These are phyloP conservation scores for Cystoderma amianthinum DNA, from an alignment of 768 basidiomycete species.

Conservation along the genomic window DNA sequence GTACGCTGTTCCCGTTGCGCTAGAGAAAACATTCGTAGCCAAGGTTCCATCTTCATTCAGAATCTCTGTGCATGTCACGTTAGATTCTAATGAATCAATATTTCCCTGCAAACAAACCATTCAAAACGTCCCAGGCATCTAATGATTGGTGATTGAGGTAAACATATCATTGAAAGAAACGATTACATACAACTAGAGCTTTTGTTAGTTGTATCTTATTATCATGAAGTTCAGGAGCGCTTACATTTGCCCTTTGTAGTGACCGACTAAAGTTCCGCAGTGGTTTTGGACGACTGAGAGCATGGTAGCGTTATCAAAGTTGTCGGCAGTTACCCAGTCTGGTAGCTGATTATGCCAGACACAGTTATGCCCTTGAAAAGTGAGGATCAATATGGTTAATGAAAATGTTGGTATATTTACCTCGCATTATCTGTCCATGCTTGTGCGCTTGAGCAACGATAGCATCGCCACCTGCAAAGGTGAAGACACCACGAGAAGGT, in stretches of 20 bases:
- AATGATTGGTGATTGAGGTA: no score
- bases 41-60: constrained; percentile 45
- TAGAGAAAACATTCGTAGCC: constrained; percentile 34
- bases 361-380: constrained; percentile 27
- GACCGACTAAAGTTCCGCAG: constrained; percentile 40
- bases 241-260: constrained; percentile 39
- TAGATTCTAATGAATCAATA: neutral
- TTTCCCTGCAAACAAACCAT: constrained; percentile 25
- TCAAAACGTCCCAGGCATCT: constrained; percentile 40
- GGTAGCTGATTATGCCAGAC: constrained; percentile 50
- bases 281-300: constrained; percentile 40
- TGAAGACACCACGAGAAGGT: constrained; percentile 37
- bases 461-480: constrained; percentile 35
- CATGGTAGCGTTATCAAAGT: constrained; percentile 33
- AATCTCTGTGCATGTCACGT: constrained; percentile 18
- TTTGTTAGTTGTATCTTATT: no score
- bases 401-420: constrained; percentile 9
- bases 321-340: constrained; percentile 37
- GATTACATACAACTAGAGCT: neutral
- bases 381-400: neutral
- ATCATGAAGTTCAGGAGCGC: constrained; percentile 3
- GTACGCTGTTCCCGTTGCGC: constrained; percentile 27
- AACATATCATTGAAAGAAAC: no score
- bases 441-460: constrained; percentile 35
- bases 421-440: constrained; percentile 41